Evolutionary conservation across 2,329 filamentous ascomycete genomes (phyloP).

Genomic region (Helminthosporium solani): DNA sequence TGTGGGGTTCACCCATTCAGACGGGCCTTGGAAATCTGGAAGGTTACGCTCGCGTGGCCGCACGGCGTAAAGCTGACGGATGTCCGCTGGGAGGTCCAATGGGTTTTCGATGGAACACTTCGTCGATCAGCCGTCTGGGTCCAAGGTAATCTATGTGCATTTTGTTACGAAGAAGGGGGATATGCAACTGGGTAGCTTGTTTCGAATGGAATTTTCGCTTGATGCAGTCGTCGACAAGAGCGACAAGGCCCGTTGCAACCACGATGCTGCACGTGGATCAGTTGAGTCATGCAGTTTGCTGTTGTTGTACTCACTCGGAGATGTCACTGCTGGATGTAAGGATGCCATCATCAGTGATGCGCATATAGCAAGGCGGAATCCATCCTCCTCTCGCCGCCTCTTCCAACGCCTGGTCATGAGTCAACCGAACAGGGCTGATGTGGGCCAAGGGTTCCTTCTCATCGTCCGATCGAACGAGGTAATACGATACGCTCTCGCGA

Average conservation of each 20-base stretch:
- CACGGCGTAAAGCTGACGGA: conserved; percentile 28
- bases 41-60: conserved; percentile 13
- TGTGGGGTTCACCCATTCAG: conserved; percentile 12
- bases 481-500: conserved; percentile 69
- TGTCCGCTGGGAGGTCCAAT: conserved; percentile 25
- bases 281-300: conserved; percentile 9
- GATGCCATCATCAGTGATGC: conserved; percentile 75
- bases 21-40: conserved; percentile 8
- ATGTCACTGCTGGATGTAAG: conserved; percentile 73
- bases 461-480: conserved; percentile 69
- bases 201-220: conserved; percentile 70
- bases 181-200: conserved; percentile 52
- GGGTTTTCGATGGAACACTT: conserved; percentile 58
- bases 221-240: conserved; percentile 89
- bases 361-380: conserved; percentile 88
- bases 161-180: conserved; percentile 54
- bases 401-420: conserved; percentile 66
- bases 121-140: conserved; percentile 63
- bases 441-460: conserved; percentile 69
- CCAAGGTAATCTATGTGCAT: conserved; percentile 63
- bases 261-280: conserved; percentile 65
- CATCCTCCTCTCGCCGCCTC: conserved; percentile 81
- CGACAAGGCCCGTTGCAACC: conserved; percentile 83
- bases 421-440: conserved; percentile 77
- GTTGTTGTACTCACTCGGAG: conserved; percentile 69